Base-by-base conservation (phyloP, 1,139 yeast species). In the Suhomyces maxii region DNA sequence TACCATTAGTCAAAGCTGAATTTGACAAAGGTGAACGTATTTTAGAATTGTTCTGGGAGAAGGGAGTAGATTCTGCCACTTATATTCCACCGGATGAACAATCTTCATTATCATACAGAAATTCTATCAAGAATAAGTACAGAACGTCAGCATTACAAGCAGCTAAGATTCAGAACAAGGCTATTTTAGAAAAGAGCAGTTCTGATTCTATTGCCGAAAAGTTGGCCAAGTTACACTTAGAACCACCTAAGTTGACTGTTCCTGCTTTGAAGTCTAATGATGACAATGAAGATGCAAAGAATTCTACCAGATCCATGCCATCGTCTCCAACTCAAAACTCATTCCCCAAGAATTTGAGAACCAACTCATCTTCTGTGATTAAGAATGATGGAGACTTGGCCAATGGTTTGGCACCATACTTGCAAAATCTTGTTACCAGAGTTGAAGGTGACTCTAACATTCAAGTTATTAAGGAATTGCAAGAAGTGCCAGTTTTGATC, bases 1-100 rank as follows among this genome's bases (percentile, higher is more conserved):
- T 93, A 47, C 99, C 99, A 12, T 73, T 93, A 52, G 83, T 82
- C 26, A 90, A 90, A 66, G 98, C 98, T 5, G 98, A 93, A 63
- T 93, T 87, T 65, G 95, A 89, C 61, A 86, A 85, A 60, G 63
- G 65, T 26, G 74, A 79, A 33, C 77, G 90, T 42, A 69, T 83
- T 6, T 75, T 93, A 58, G 97, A 91, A 64, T 73, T 93, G 43
- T 90, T 80, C 63, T 93, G 99, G 99, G 96, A 89, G 64, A 82
- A 82, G 50, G 95, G 95, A 12, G 81, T 88, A 44, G 98, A 91
- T 63, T 80, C 96, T 26, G 97, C 97, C 1, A 87, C 96, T 1
- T 93, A 79, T 63, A 79, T 89, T 38, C 98, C 98, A 7, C 88
- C 84, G 11, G 97, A 91, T 68, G 97, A 89, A 64, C 80, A 82